phyloP scores from a whole-genome alignment of 1,139 yeast species.

The Lodderomyces elongisporus region DNA sequence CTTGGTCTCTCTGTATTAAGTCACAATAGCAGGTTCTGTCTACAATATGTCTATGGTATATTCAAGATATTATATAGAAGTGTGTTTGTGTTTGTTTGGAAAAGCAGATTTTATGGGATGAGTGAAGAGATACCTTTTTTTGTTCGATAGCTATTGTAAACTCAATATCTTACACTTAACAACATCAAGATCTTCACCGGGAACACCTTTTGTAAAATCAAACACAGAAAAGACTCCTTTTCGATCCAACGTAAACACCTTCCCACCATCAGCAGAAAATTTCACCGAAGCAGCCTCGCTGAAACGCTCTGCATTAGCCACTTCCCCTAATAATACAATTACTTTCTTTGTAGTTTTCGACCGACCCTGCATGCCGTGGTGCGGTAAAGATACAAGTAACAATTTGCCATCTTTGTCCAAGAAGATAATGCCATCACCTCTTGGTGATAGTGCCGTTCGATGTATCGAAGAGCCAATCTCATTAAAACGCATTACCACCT shows the following conservation, averaged over 20 bases:
- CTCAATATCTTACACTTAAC: conserved; percentile 63
- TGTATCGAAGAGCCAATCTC: conserved; percentile 84
- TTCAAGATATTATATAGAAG: too few species aligned
- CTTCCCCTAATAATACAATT: conserved; percentile 71
- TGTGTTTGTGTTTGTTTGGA: too few species aligned
- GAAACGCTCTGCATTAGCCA: conserved; percentile 62
- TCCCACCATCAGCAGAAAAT: conserved; percentile 79
- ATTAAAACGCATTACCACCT: conserved; percentile 46
- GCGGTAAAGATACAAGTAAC: conserved; percentile 64
- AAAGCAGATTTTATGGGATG: too few species aligned
- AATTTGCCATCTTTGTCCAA: conserved; percentile 74
- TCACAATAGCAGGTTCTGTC: too few species aligned
- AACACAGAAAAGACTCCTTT: conserved; percentile 74
- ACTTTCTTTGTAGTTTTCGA: conserved; percentile 37
- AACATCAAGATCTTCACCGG: conserved; percentile 70
- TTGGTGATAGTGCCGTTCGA: conserved; percentile 68
- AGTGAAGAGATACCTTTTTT: too few species aligned
- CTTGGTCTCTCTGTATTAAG: too few species aligned
- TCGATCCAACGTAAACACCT: conserved; percentile 69
- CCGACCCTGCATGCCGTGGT: conserved; percentile 27
- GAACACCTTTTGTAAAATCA: conserved; percentile 84
- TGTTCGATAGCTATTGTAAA: conserved; percentile 8
- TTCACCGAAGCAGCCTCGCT: conserved; percentile 70
- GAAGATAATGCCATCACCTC: conserved; percentile 82
- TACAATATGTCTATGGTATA: too few species aligned